Base-by-base conservation (phyloP, 1,284 basidiomycete species). In the Retiboletus flavoniger region DNA sequence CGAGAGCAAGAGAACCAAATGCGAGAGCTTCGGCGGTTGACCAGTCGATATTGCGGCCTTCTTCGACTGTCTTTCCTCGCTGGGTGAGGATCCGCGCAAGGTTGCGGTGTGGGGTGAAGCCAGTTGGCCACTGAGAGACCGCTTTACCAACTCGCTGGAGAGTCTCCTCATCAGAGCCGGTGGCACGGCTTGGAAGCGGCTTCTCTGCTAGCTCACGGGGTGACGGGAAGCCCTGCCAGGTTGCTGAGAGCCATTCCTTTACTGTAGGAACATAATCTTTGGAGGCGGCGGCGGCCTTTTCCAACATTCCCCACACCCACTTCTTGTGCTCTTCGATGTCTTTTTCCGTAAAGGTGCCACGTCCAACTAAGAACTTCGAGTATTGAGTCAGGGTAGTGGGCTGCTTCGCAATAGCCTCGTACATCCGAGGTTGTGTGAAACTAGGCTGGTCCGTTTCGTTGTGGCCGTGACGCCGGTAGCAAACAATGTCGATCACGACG, bases 401-500 rank as follows among this genome's bases (percentile, higher is more conserved):
- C 75, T 99, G 95, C 69, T 94, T 91, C 74, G 87, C 87, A 72
- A 99, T 98, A 17, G 94, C 94, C 73, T 95, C 84, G 81, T 99
- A 99, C 96, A 99, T 99, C 60, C 93, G 84, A 11, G 97, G 97
- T 74, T 99, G 97, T 19, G 97, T 99, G 80, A 99, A 99, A 72
- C 86, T 91, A 19, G 97, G 97, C 74, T 99, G 97, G 72, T 99
- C 97, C 19, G 95, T 98, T 77, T 99, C 97, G 75, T 99, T 99
- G 79, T 99, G 97, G 24, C 97, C 97, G 72, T 99, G 89, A 53
- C 95, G 92, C 64, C 97, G 91, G 80, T 98, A 99, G 78, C 97
- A 99, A 60, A 99, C 95, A 59, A 99, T 91, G 75, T 99, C 96
- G 63, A 99, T 79, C 64, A 99, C 96, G 58, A 99, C 96, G 71